Base-by-base conservation (phyloP, 2,329 filamentous ascomycete species). In the Aspergillus carbonarius region DNA sequence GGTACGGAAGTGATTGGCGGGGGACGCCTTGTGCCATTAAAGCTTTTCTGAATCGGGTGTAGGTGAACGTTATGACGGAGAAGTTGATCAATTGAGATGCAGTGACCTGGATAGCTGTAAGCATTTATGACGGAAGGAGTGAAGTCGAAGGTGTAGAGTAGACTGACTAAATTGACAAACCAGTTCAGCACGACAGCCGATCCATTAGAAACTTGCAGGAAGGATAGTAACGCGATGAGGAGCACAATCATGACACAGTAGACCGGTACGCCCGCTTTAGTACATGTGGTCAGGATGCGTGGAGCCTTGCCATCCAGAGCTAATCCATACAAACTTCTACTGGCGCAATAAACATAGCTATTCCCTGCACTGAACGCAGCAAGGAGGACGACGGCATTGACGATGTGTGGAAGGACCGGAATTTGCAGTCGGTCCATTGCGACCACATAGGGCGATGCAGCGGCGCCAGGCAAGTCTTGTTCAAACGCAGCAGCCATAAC, bases 11-110 rank as follows among this genome's bases (percentile, higher is more conserved):
- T 0, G 80, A 81, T 37, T 86, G 80, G 5, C 89, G 83, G 62
- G 85, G 82, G 30, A 93, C 79, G 0, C 88, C 88, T 69, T 93
- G 90, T 0, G 82, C 87, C 25, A 82, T 78, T 53, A 89, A 81
- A 0, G 90, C 90, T 51, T 86, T 85, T 71, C 88, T 81, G 72
- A 91, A 95, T 58, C 84, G 84, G 57, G 93, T 77, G 73, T 90
- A 93, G 0, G 89, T 88, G 57, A 87, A 81, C 66, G 85, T 86
- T 70, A 91, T 87, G 64, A 86, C 84, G 40, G 82, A 81, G 75
- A 88, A 92, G 70, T 90, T 89, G 75, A 92, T 87, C 13, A 92
- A 81, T 67, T 90, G 88, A 1, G 88, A 90, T 0, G 90, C 88
- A 10, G 90, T 92, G 17, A 91, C 78, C 76, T 78, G 30, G 9